Conservation (phyloP, 352 stramenopile genomes). For the Globisporangium ultimum region DNA sequence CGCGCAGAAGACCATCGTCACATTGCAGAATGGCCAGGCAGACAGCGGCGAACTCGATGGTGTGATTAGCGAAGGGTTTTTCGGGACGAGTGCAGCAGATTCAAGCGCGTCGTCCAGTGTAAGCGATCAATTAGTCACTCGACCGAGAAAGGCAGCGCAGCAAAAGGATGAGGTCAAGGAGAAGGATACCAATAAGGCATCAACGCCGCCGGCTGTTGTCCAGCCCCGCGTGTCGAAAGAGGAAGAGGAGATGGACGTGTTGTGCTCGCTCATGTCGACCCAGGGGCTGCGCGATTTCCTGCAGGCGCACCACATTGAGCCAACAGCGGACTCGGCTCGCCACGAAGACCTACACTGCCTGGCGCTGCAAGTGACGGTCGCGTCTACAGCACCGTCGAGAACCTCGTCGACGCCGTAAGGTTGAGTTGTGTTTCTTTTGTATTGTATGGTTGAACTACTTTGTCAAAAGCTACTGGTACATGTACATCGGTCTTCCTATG, state of each 20-base stretch:
- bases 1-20: constrained; percentile 55
- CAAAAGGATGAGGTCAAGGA: constrained; percentile 7
- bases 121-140: neutral
- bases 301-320: constrained; percentile 52
- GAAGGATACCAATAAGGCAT: constrained; percentile 3
- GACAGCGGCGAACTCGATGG: constrained; percentile 24
- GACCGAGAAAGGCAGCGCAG: neutral
- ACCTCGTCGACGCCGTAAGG: neutral
- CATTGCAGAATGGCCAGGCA: constrained; percentile 51
- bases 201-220: neutral
- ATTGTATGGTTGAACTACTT: constrained; percentile 2
- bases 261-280: constrained; percentile 82
- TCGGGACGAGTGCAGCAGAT: constrained; percentile 10
- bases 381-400: neutral
- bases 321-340: constrained; percentile 15
- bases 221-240: constrained; percentile 19
- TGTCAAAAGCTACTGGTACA: constrained; percentile 1
- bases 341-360: constrained; percentile 78
- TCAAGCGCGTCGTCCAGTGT: neutral
- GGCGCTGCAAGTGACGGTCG: constrained; percentile 44
- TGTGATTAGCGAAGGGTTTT: constrained; percentile 35
- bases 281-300: constrained; percentile 65
- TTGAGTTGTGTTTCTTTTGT: neutral
- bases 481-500: too few relatives aligned
- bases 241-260: constrained; percentile 60